Evolutionary conservation across 345 rosid species (phyloP).

Genomic region (Citrus mangshanensis): DNA sequence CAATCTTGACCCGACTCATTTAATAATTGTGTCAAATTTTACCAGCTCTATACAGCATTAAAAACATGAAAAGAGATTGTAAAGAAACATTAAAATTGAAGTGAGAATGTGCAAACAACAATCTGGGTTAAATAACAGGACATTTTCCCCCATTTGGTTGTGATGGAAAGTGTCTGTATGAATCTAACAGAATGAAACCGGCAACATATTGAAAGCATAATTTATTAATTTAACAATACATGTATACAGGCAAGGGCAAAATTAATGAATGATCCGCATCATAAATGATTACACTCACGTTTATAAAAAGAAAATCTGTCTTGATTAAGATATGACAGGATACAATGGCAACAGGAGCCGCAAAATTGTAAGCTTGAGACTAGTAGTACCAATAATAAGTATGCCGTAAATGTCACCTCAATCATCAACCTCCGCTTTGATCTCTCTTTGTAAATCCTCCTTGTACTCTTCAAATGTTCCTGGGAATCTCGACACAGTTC

Average conservation of each 20-base stretch:
- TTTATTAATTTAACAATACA: not conserved
- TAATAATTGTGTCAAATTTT: no score
- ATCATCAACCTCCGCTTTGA: constrained; percentile 76
- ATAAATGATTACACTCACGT: constrained; percentile 3
- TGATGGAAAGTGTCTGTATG: not conserved
- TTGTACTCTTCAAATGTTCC: constrained; percentile 86
- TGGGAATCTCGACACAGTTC: constrained; percentile 53
- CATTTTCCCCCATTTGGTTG: not conserved
- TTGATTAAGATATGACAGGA: not conserved
- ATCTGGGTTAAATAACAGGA: not conserved
- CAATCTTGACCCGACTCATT: no score
- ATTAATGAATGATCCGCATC: constrained; percentile 4
- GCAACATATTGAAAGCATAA: not conserved
- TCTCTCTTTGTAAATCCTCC: constrained; percentile 76
- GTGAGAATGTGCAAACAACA: not conserved
- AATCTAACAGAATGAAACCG: not conserved
- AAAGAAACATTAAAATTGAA: not conserved
- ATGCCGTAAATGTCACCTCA: constrained; percentile 18
- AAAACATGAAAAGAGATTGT: not conserved
- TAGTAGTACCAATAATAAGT: not conserved
- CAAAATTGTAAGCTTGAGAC: constrained; percentile 5
- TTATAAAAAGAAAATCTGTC: not conserved
- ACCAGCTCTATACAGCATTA: no score
- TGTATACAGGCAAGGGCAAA: not conserved
- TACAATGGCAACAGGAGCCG: not conserved